These are phyloP conservation scores for Zasmidium angulare DNA, from an alignment of 2,329 filamentous ascomycete genomes.

Conservation along the genomic window DNA sequence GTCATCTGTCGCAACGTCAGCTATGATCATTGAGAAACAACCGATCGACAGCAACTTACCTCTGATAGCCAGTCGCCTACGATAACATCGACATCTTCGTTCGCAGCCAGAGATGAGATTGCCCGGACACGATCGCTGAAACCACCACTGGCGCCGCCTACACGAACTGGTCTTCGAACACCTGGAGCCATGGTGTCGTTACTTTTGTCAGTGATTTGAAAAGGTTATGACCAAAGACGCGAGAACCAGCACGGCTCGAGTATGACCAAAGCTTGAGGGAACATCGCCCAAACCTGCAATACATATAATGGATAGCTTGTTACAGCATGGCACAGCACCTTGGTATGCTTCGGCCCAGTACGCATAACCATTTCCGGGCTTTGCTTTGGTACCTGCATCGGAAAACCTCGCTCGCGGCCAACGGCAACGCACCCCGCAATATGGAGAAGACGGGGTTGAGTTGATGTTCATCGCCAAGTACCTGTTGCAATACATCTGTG, in stretches of 20 bases:
- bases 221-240: neutral
- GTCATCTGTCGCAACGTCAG: slow-evolving; percentile 42
- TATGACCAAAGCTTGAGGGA: no score
- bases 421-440: neutral
- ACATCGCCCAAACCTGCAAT: neutral
- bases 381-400: neutral
- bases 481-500: no score
- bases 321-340: neutral
- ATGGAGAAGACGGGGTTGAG: neutral
- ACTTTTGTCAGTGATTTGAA: neutral
- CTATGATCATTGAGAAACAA: neutral
- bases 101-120: slow-evolving; percentile 21
- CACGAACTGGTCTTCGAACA: slow-evolving; percentile 13
- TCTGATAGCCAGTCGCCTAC: slow-evolving; percentile 51
- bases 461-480: no score
- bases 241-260: neutral
- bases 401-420: neutral
- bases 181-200: neutral
- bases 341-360: neutral
- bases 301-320: neutral
- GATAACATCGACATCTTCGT: slow-evolving; percentile 49
- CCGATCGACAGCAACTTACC: neutral
- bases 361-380: neutral
- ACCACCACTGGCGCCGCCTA: slow-evolving; percentile 34
- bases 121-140: slow-evolving; percentile 36